A percentile compares a stretch with the other conserved stretches of the same genome.
Conservation (phyloP, 352 stramenopile species). For the Bremia lactucae region DNA sequence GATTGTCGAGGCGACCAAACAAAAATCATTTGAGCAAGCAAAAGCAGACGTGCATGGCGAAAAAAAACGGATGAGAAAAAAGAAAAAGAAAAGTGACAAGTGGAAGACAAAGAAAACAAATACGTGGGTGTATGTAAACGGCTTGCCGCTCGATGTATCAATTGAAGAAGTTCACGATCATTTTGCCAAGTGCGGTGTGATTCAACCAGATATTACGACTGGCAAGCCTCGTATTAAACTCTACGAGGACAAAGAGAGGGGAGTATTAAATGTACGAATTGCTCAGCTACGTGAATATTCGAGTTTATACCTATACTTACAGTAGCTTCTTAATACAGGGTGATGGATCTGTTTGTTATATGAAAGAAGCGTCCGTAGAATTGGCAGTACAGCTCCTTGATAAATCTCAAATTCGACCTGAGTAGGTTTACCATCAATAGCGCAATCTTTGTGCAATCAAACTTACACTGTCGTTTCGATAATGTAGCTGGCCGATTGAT, state of each 20-base stretch:
- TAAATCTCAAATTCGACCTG: slow-evolving; percentile 69
- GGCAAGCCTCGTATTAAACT: slow-evolving; percentile 93
- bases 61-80: slow-evolving; percentile 67
- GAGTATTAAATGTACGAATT: slow-evolving; percentile 75
- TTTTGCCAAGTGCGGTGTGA: slow-evolving; percentile 91
- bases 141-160: slow-evolving; percentile 88
- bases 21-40: slow-evolving; percentile 2
- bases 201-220: slow-evolving; percentile 90
- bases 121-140: slow-evolving; percentile 94
- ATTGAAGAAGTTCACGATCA: slow-evolving; percentile 88
- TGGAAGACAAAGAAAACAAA: slow-evolving; percentile 80
- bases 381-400: slow-evolving; percentile 92
- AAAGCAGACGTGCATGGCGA: slow-evolving; percentile 7
- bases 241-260: slow-evolving; percentile 84
- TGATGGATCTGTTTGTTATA: slow-evolving; percentile 93
- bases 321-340: slow-evolving; percentile 45
- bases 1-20: not conserved
- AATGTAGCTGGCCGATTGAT: slow-evolving; percentile 52
- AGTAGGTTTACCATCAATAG: slow-evolving; percentile 30
- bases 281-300: no score
- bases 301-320: no score
- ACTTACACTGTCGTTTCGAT: not conserved
- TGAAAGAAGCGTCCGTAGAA: slow-evolving; percentile 91
- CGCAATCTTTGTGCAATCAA: not conserved
- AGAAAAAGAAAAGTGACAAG: slow-evolving; percentile 73